Conservation (phyloP, 2,329 filamentous ascomycete species). For the Ophiostoma quercus region DNA sequence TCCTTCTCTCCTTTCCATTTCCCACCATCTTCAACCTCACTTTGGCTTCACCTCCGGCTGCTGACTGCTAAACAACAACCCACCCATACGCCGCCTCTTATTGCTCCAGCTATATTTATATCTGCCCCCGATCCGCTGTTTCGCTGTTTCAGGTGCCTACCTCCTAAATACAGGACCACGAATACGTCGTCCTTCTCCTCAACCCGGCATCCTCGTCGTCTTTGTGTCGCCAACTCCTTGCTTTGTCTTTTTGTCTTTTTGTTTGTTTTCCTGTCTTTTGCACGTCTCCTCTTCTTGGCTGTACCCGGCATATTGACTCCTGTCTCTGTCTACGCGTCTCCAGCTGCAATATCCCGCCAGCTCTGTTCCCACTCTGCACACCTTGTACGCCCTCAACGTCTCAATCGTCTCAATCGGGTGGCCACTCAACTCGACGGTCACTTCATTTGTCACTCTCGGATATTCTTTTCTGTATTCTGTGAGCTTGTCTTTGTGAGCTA, state of each 20-base stretch:
- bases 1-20: background rate
- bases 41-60: background rate
- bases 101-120: background rate
- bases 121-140: slow-evolving; percentile 6
- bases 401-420: background rate
- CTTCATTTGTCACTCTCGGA: too few relatives aligned
- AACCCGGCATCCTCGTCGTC: background rate
- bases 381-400: slow-evolving; percentile 15
- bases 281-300: background rate
- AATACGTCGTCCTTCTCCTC: background rate
- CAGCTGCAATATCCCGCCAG: background rate
- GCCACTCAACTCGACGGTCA: background rate
- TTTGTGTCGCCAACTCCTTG: background rate
- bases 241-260: background rate
- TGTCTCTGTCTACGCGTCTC: slow-evolving; percentile 2
- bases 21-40: slow-evolving; percentile 1
- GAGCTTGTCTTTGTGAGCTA: background rate
- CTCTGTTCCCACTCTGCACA: background rate
- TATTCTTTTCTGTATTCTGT: background rate
- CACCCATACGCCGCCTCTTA: background rate
- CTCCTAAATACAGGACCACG: background rate
- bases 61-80: background rate
- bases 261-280: background rate
- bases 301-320: background rate
- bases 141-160: slow-evolving; percentile 7